A percentile compares a stretch with the other conserved stretches of the same genome.
Evolutionary conservation across 768 basidiomycete species (phyloP).

Genomic region (Boletus huronensis): DNA sequence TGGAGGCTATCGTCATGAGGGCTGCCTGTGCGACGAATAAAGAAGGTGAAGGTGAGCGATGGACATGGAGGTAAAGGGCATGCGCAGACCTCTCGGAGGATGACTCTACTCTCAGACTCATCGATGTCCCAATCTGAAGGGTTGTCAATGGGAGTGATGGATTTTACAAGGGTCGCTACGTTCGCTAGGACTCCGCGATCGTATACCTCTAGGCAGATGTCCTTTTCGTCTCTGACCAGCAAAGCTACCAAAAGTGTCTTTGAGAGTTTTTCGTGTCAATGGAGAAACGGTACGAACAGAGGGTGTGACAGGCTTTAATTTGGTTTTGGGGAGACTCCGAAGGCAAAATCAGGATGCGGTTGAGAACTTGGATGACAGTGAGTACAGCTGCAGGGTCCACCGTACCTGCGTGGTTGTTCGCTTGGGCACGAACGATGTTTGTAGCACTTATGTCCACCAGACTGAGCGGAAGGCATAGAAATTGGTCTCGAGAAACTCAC

Average conservation of each 20-base stretch:
- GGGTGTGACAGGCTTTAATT: conserved; percentile 70
- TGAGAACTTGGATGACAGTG: conserved; percentile 68
- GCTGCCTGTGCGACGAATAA: conserved; percentile 47
- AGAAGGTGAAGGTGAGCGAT: neutral
- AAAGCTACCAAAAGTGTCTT: conserved; percentile 38
- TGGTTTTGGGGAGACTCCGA: conserved; percentile 42
- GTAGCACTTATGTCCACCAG: conserved; percentile 44
- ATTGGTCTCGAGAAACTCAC: conserved; percentile 34
- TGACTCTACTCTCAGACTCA: conserved; percentile 53
- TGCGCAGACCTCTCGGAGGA: conserved; percentile 58
- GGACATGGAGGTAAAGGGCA: neutral
- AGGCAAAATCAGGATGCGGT: conserved; percentile 49
- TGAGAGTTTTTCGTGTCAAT: neutral
- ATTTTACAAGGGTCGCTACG: conserved; percentile 48
- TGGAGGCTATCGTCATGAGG: conserved; percentile 68
- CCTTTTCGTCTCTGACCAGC: conserved; percentile 67
- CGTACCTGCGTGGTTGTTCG: conserved; percentile 26
- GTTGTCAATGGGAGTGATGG: conserved; percentile 50
- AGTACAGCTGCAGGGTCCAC: conserved; percentile 47
- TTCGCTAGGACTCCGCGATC: conserved; percentile 65
- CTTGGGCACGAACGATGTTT: conserved; percentile 54
- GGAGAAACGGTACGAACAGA: conserved; percentile 48
- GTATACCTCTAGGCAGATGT: conserved; percentile 62
- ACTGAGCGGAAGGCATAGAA: neutral
- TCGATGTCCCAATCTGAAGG: conserved; percentile 61